Conservation (phyloP, 805 yeast genomes). For the Candida koratica region DNA sequence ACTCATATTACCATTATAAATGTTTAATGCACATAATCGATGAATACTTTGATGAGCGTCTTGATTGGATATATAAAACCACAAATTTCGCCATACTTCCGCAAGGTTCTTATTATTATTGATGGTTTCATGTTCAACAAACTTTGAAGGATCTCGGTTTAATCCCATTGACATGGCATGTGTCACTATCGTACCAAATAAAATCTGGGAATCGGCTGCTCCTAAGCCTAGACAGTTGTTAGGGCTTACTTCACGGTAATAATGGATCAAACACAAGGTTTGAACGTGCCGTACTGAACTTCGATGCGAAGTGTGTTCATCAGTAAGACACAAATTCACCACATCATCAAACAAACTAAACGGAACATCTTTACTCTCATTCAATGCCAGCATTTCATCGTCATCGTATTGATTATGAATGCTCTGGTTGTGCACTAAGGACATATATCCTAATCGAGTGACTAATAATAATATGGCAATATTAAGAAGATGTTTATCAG, state of each 20-base stretch:
- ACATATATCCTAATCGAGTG: slow-evolving; percentile 35
- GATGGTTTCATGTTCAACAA: slow-evolving; percentile 27
- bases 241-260: slow-evolving; percentile 37
- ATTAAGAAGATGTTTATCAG: slow-evolving; percentile 28
- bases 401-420: slow-evolving; percentile 23
- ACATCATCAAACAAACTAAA: slow-evolving; percentile 27
- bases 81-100: slow-evolving; percentile 34
- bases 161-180: slow-evolving; percentile 41
- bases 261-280: slow-evolving; percentile 28
- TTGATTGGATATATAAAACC: slow-evolving; percentile 27
- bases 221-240: slow-evolving; percentile 41
- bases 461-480: slow-evolving; percentile 29
- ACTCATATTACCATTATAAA: slow-evolving; percentile 24
- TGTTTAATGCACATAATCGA: slow-evolving; percentile 28
- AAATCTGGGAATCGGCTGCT: slow-evolving; percentile 36
- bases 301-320: slow-evolving; percentile 25
- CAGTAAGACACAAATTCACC: slow-evolving; percentile 33
- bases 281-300: slow-evolving; percentile 37
- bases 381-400: slow-evolving; percentile 25
- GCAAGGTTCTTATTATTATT: slow-evolving; percentile 24
- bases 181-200: slow-evolving; percentile 33
- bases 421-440: slow-evolving; percentile 34
- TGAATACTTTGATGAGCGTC: slow-evolving; percentile 34
- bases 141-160: slow-evolving; percentile 37
- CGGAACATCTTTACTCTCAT: slow-evolving; percentile 29